These are phyloP conservation scores for Ensete glaucum DNA, from an alignment of 176 grass and related monocot species.

Conservation along the genomic window DNA sequence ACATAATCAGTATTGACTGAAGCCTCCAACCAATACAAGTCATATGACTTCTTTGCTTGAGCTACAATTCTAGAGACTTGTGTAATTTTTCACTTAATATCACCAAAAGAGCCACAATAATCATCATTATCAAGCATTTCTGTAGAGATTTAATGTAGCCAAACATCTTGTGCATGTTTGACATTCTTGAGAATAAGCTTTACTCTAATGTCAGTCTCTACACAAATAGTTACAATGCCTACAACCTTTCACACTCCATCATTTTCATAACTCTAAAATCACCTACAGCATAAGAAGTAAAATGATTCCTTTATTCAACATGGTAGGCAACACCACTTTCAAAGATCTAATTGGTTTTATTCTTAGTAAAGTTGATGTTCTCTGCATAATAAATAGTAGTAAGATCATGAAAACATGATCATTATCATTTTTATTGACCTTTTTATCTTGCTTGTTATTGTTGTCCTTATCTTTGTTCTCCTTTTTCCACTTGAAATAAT, in stretches of 20 bases:
- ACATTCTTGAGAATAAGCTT: background rate
- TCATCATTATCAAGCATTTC: background rate
- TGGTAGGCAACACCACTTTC: accelerated
- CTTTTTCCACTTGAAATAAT: no score
- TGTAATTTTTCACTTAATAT: background rate
- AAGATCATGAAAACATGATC: no score
- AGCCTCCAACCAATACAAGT: no score
- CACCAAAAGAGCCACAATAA: background rate
- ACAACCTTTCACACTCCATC: background rate
- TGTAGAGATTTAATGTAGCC: background rate
- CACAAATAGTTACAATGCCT: background rate
- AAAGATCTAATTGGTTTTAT: no score
- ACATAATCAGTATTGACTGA: background rate
- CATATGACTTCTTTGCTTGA: background rate
- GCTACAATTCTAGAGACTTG: background rate
- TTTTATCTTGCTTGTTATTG: no score
- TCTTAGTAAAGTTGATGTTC: no score
- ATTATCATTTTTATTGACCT: no score
- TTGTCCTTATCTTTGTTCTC: no score
- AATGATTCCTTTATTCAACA: accelerated
- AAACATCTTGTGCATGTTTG: background rate
- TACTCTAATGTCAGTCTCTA: background rate
- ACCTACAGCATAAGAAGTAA: no score
- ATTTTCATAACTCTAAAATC: no score
- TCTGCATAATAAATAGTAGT: no score